phyloP scores from a whole-genome alignment of 23 red algal genomes.

The Cyanidiococcus yangmingshanensis region DNA sequence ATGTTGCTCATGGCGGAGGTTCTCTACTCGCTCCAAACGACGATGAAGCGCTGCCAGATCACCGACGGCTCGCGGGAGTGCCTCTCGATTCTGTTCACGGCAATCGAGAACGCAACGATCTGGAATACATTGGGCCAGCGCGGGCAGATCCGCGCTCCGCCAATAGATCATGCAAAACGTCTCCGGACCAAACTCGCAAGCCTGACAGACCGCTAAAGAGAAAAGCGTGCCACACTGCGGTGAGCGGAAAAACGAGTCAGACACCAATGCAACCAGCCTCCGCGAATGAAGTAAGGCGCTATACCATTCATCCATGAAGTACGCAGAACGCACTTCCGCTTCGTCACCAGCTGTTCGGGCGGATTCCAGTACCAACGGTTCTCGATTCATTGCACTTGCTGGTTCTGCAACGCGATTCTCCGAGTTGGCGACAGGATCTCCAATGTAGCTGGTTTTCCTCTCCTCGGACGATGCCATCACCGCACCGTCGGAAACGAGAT shows the following conservation, averaged over 20 bases:
- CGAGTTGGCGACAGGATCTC: no score
- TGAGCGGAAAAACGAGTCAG: slow-evolving; percentile 3
- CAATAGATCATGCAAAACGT: slow-evolving; percentile 8
- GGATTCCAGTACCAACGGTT: no score
- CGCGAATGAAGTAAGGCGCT: neutral
- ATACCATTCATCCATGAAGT: slow-evolving; percentile 1
- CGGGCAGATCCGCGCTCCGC: slow-evolving; percentile 8
- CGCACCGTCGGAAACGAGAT: no score
- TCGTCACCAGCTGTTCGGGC: no score
- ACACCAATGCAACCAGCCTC: neutral
- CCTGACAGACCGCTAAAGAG: neutral
- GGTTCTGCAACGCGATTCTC: no score
- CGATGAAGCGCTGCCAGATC: neutral
- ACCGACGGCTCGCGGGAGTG: neutral
- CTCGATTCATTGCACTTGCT: no score
- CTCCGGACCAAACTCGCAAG: neutral
- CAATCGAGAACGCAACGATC: neutral
- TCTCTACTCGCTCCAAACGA: neutral
- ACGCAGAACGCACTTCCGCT: neutral
- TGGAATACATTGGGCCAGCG: neutral
- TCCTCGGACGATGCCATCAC: no score
- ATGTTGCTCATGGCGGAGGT: neutral
- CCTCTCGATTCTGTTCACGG: neutral
- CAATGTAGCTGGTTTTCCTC: no score
- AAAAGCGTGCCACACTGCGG: slow-evolving; percentile 11